Percentiles rank a stretch among this genome's conserved stretches.
Evolutionary conservation across 1,139 yeast species (phyloP).

Genomic region (Suhomyces bokatorum): DNA sequence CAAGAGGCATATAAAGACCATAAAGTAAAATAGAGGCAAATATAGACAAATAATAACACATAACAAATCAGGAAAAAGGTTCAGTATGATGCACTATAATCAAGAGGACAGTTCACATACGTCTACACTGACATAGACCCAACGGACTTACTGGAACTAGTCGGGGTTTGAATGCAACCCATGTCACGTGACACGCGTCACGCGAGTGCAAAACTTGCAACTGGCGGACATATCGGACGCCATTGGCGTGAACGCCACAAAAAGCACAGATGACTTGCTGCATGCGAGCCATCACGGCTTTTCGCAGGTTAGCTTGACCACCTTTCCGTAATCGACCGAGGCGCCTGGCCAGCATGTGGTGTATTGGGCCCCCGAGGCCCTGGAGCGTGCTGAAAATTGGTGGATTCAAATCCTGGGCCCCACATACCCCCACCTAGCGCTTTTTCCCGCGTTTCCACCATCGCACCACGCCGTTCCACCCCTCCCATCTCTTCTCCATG

Average conservation of each 20-base stretch:
- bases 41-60: no score
- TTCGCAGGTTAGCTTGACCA: slow-evolving; percentile 2
- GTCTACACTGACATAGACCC: no score
- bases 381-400: not conserved
- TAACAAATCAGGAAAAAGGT: no score
- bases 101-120: no score
- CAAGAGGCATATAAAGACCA: no score
- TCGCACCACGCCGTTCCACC: not conserved
- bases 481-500: not conserved
- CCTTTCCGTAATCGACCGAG: slow-evolving; percentile 1
- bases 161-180: no score
- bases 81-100: no score
- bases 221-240: slow-evolving; percentile 3
- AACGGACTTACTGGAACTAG: no score
- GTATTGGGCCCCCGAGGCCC: not conserved
- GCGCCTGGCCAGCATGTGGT: not conserved
- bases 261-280: slow-evolving; percentile 1
- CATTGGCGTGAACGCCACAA: not conserved
- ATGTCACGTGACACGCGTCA: no score
- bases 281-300: slow-evolving; percentile 1
- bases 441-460: not conserved
- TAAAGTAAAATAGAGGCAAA: no score
- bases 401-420: no score
- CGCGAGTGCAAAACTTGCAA: not conserved
- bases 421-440: not conserved